These are phyloP conservation scores for Micractinium conductrix DNA, from an alignment of 139 green algal species.

Conservation along the genomic window DNA sequence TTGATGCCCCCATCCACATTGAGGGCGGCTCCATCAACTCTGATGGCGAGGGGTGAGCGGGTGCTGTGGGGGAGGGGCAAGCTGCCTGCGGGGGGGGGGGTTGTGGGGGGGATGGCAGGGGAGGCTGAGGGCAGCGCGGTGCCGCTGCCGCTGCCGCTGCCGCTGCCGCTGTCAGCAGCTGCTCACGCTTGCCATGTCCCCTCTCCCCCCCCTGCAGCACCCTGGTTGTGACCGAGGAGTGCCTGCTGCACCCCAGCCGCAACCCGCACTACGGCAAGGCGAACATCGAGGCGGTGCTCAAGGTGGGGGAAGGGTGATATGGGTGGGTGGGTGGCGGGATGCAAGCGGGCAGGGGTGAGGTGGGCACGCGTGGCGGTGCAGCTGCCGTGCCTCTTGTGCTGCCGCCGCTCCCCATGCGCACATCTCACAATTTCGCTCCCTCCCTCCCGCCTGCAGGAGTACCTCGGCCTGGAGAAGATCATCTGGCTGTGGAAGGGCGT, in stretches of 20 bases:
- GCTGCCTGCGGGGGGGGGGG: too few relatives aligned
- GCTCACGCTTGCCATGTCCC: not conserved
- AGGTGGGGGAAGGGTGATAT: not conserved
- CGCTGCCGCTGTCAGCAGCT: not conserved
- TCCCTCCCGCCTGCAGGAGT: conserved; percentile 34
- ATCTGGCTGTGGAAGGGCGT: conserved; percentile 84
- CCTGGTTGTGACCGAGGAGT: conserved; percentile 77
- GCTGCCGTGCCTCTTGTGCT: too few relatives aligned
- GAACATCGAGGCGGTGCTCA: conserved; percentile 69
- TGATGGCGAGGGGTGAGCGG: conserved; percentile 60
- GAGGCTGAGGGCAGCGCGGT: too few relatives aligned
- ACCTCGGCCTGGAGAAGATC: conserved; percentile 75
- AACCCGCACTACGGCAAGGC: conserved; percentile 72
- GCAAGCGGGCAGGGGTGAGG: too few relatives aligned
- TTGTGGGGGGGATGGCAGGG: too few relatives aligned
- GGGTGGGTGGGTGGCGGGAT: too few relatives aligned
- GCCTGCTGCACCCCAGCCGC: conserved; percentile 75
- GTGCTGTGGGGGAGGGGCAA: not conserved
- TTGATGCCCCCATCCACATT: conserved; percentile 61
- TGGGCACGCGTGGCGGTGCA: too few relatives aligned
- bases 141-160: too few relatives aligned
- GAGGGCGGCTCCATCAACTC: conserved; percentile 74
- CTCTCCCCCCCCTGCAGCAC: conserved; percentile 41
- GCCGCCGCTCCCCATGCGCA: not conserved
- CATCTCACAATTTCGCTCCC: not conserved